phyloP scores from a whole-genome alignment of 257 asterid species.

The Salvia hispanica region DNA sequence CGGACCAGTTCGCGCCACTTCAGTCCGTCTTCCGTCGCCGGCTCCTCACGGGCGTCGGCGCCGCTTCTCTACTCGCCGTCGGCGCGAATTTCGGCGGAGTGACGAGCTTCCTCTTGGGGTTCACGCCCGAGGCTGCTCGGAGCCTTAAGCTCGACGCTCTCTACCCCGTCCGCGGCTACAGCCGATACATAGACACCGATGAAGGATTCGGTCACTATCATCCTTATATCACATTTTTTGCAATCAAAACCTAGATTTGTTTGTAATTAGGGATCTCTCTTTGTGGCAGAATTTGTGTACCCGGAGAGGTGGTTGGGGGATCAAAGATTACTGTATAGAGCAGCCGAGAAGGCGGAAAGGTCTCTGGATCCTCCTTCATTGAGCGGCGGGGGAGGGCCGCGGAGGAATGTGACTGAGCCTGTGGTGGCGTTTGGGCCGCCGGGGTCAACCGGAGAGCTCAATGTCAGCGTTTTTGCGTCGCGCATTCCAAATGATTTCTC shows the following conservation, averaged over 20 bases:
- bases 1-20: conserved; percentile 63
- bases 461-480: conserved; percentile 85
- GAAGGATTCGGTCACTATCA: conserved; percentile 75
- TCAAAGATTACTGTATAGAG: conserved; percentile 71
- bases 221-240: neutral
- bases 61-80: conserved; percentile 64
- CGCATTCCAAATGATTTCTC: conserved; percentile 70
- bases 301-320: conserved; percentile 93
- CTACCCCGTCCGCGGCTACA: conserved; percentile 74
- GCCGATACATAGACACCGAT: conserved; percentile 60
- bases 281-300: conserved; percentile 68
- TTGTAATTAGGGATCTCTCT: conserved; percentile 6
- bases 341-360: conserved; percentile 76
- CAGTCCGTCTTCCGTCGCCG: conserved; percentile 72
- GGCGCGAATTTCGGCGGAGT: conserved; percentile 86
- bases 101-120: conserved; percentile 72
- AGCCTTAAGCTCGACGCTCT: conserved; percentile 72
- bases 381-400: conserved; percentile 37
- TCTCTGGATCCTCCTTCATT: conserved; percentile 72
- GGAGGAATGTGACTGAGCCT: conserved; percentile 63
- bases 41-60: conserved; percentile 60
- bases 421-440: conserved; percentile 92
- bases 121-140: conserved; percentile 73
- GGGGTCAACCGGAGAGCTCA: conserved; percentile 92
- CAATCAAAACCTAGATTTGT: no score